Percentiles rank a stretch among this genome's conserved stretches.
Conservation (phyloP, 2,329 filamentous ascomycete genomes). For the Ilyonectria destructans region DNA sequence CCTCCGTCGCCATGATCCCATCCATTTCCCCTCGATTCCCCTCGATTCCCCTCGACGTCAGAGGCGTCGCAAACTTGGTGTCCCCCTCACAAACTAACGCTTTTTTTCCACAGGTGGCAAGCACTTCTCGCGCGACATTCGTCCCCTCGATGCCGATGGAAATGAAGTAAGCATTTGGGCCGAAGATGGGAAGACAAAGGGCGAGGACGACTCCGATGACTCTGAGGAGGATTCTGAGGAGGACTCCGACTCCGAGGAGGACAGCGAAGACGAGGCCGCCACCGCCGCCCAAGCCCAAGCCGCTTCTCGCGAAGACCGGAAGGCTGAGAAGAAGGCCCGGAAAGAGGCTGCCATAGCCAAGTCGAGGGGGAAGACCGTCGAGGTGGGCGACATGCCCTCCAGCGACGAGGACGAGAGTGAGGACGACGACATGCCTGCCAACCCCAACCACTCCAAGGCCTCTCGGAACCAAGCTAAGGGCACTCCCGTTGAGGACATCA, state of each 20-base stretch:
- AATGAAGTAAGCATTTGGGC: conserved; percentile 93
- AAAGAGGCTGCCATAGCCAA: conserved; percentile 91
- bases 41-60: conserved; percentile 13
- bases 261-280: conserved; percentile 64
- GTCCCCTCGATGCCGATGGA: conserved; percentile 90
- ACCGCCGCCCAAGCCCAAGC: conserved; percentile 58
- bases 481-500: conserved; percentile 63
- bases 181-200: conserved; percentile 66
- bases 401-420: conserved; percentile 78
- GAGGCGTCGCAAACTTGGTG: not conserved
- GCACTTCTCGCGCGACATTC: conserved; percentile 93
- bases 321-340: conserved; percentile 88
- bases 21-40: not conserved
- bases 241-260: conserved; percentile 62
- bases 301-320: conserved; percentile 86
- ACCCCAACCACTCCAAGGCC: conserved; percentile 92
- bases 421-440: conserved; percentile 81
- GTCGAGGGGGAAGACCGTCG: conserved; percentile 79
- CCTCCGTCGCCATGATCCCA: conserved; percentile 18
- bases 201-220: conserved; percentile 67
- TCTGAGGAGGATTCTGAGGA: conserved; percentile 70
- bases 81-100: conserved; percentile 35
- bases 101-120: conserved; percentile 80
- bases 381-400: conserved; percentile 89
- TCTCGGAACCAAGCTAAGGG: conserved; percentile 70